Percentiles rank a stretch among this genome's conserved stretches.
Evolutionary conservation across 495 filamentous ascomycete species (phyloP).

Genomic region (Penicillium pulvis): DNA sequence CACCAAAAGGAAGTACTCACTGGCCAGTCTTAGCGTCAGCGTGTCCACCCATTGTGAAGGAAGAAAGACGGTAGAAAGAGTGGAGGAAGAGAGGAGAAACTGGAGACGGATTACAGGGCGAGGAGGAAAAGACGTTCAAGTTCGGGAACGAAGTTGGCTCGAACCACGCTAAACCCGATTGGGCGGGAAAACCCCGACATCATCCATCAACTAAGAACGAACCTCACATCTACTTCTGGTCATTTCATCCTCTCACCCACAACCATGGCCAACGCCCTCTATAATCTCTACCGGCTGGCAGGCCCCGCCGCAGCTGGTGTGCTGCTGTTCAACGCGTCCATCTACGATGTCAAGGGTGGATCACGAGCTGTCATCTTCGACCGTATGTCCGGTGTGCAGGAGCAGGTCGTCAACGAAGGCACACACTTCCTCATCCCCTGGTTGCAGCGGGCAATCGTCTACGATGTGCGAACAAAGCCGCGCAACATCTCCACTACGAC

Average conservation of each 20-base stretch:
- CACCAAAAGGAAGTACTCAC: slow-evolving; percentile 55
- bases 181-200: slow-evolving; percentile 46
- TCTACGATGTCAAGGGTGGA: slow-evolving; percentile 97
- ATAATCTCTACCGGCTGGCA: slow-evolving; percentile 66
- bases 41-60: slow-evolving; percentile 67
- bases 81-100: slow-evolving; percentile 19
- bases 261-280: slow-evolving; percentile 63
- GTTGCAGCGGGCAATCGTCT: slow-evolving; percentile 93
- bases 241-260: slow-evolving; percentile 19
- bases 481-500: slow-evolving; percentile 98
- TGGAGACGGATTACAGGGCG: slow-evolving; percentile 23
- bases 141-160: slow-evolving; percentile 40
- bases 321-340: slow-evolving; percentile 66
- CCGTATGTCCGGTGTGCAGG: slow-evolving; percentile 86
- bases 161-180: slow-evolving; percentile 45
- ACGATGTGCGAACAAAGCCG: slow-evolving; percentile 97
- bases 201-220: slow-evolving; percentile 24
- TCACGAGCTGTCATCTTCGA: slow-evolving; percentile 98
- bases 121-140: slow-evolving; percentile 33
- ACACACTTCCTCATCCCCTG: slow-evolving; percentile 97
- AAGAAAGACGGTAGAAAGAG: slow-evolving; percentile 21
- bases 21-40: slow-evolving; percentile 66
- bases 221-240: slow-evolving; percentile 25
- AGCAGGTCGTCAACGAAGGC: slow-evolving; percentile 89
- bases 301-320: slow-evolving; percentile 68